phyloP scores from a whole-genome alignment of 805 yeast genomes.

The Zygoascus ofunaensis region DNA sequence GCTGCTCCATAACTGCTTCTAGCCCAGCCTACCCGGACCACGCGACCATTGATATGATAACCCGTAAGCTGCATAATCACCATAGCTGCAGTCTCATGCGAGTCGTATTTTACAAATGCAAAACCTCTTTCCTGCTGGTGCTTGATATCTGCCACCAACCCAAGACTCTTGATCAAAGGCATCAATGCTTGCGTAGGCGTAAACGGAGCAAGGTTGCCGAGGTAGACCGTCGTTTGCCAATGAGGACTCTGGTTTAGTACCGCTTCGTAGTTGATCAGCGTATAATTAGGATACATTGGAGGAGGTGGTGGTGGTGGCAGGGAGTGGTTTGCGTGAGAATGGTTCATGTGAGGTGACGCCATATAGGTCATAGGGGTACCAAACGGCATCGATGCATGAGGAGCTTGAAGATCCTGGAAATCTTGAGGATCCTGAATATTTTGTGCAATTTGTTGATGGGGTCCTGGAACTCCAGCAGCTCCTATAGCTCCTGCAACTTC shows the following conservation, averaged over 20 bases:
- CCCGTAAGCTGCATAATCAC: conserved; percentile 77
- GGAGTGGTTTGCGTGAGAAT: background rate
- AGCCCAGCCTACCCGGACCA: conserved; percentile 83
- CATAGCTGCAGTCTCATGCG: conserved; percentile 82
- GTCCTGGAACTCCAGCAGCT: too few species aligned
- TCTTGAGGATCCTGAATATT: background rate
- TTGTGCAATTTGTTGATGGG: conserved; percentile 2
- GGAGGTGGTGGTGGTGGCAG: conserved; percentile 4
- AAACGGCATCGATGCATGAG: background rate
- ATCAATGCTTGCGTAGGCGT: conserved; percentile 55
- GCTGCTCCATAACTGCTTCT: too few species aligned
- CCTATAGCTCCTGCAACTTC: too few species aligned
- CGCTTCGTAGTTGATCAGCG: conserved; percentile 39
- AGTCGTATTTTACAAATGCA: conserved; percentile 79
- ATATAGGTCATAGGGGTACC: background rate
- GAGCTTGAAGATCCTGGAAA: background rate
- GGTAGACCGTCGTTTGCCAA: conserved; percentile 78
- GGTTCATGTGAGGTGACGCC: too few species aligned
- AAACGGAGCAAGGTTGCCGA: conserved; percentile 76
- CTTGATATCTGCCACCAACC: conserved; percentile 72
- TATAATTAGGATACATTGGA: conserved; percentile 20
- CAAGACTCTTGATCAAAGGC: conserved; percentile 69
- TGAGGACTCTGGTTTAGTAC: conserved; percentile 71
- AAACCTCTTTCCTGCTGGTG: conserved; percentile 76
- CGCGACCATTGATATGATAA: conserved; percentile 56